These are phyloP conservation scores for Alternaria novae-zelandiae DNA, from an alignment of 2,329 filamentous ascomycete genomes.

Conservation along the genomic window DNA sequence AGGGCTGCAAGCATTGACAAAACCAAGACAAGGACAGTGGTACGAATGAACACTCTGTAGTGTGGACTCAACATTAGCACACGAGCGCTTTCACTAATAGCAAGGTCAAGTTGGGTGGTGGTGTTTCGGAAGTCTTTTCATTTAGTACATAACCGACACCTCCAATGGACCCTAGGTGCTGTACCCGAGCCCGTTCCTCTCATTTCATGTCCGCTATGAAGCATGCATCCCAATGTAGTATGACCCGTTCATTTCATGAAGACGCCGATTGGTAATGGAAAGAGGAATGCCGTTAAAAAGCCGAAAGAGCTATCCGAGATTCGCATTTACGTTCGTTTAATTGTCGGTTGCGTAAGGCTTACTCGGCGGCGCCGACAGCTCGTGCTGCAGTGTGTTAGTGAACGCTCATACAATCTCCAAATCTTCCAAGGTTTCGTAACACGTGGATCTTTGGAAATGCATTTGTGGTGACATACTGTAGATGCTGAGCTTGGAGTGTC, in stretches of 20 bases:
- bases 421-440: neutral
- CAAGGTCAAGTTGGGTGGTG: neutral
- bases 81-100: neutral
- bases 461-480: conserved; percentile 73
- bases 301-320: conserved; percentile 36
- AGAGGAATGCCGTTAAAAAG: conserved; percentile 44
- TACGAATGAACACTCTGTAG: neutral
- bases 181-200: conserved; percentile 36
- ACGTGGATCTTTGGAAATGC: neutral
- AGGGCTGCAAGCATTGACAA: neutral
- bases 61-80: neutral
- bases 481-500: conserved; percentile 97
- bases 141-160: conserved; percentile 46
- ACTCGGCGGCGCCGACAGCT: conserved; percentile 46
- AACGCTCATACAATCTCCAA: neutral
- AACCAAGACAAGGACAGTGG: neutral
- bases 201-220: conserved; percentile 42
- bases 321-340: conserved; percentile 31
- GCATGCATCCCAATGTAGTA: conserved; percentile 36
- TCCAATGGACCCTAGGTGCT: conserved; percentile 29
- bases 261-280: conserved; percentile 45
- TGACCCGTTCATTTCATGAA: conserved; percentile 41
- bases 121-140: conserved; percentile 42
- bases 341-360: conserved; percentile 34
- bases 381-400: conserved; percentile 41